Conservation (phyloP, 495 filamentous ascomycete genomes). For the Cetradonia linearis region DNA sequence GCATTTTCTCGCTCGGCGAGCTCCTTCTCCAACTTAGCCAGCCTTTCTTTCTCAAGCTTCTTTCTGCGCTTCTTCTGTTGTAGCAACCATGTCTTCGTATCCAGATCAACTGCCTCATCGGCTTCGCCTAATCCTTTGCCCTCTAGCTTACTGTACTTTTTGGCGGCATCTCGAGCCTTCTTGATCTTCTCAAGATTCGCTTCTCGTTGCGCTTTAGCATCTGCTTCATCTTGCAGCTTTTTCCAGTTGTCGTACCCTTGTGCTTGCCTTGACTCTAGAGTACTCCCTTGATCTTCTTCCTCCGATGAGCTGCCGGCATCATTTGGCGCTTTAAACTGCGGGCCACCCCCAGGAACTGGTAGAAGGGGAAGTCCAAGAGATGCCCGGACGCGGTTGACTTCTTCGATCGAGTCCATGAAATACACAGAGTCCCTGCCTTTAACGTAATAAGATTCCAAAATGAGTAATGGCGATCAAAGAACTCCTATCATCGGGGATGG, state of each 20-base stretch:
- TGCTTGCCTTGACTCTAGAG: constrained; percentile 69
- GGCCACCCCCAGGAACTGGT: constrained; percentile 63
- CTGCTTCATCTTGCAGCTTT: constrained; percentile 48
- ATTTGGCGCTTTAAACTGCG: constrained; percentile 49
- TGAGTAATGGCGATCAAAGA: neutral
- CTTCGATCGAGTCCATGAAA: constrained; percentile 53
- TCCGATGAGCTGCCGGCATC: constrained; percentile 38
- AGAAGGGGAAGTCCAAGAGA: constrained; percentile 86
- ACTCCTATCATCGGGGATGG: no score
- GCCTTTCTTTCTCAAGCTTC: constrained; percentile 63
- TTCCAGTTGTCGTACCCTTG: constrained; percentile 66
- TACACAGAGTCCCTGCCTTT: neutral
- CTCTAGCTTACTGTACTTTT: constrained; percentile 60
- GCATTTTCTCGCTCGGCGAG: constrained; percentile 51
- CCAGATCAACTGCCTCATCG: constrained; percentile 51
- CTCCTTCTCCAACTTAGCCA: constrained; percentile 62
- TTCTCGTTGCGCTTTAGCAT: constrained; percentile 65
- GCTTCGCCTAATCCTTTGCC: constrained; percentile 73
- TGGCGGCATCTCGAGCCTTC: constrained; percentile 74
- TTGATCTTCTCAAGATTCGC: constrained; percentile 70
- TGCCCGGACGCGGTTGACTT: constrained; percentile 85
- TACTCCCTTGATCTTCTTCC: constrained; percentile 62
- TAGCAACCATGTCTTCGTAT: constrained; percentile 75
- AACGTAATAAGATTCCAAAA: neutral
- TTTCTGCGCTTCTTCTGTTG: constrained; percentile 84